Evolutionary conservation across 2,329 filamentous ascomycete species (phyloP), one percentile per base, ranked within the genome.

Genomic region (Dactylellina drechsleri): DNA sequence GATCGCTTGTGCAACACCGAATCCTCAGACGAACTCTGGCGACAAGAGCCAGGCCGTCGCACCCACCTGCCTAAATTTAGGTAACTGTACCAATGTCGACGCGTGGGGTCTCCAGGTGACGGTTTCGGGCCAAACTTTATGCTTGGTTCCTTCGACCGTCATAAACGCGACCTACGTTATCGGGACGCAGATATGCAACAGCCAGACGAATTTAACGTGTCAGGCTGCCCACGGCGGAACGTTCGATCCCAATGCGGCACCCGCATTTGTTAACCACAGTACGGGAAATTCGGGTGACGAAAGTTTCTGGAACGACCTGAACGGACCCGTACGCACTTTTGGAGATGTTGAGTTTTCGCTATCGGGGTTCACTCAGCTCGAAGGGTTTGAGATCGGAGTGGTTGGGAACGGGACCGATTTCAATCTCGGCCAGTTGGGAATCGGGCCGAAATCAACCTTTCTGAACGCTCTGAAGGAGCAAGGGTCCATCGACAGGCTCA

Each of bases 31-130:
- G 12, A 20, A 18, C 10, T 1, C n/a, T 18, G 18, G 60, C 56
- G 15, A 58, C 53, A 57, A 50, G 65, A 15, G 47, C 47, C 15
- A 52, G 20, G 47, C 47, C n/a, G 20, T 18, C 16, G 52, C 62
- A 7, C 70, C 70, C 13, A 50, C 65, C 45, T 74, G 70, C 52
- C 57, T 74, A 18, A 74, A 74, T 61, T 62, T 74, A 12, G 53
- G 59, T 31, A 74, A 74, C 43, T 74, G 70, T 49, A 74, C 70
- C 23, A 74, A 74, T 54, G 70, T 74, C 43, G 58, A 74, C 43
- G 70, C 70, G 16, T 74, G 70, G 70, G 70, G 70, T 4, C 40
- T 74, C 13, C 70, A 74, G 47, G 50, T 74, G 49, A 61, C 66
- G 31, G 49, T 74, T 12, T 57, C 70, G 13, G 31, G 62, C 7